A percentile compares a stretch with the other conserved stretches of the same genome.
phyloP scores from a whole-genome alignment of 768 basidiomycete species.

The Boletus rex-veris region DNA sequence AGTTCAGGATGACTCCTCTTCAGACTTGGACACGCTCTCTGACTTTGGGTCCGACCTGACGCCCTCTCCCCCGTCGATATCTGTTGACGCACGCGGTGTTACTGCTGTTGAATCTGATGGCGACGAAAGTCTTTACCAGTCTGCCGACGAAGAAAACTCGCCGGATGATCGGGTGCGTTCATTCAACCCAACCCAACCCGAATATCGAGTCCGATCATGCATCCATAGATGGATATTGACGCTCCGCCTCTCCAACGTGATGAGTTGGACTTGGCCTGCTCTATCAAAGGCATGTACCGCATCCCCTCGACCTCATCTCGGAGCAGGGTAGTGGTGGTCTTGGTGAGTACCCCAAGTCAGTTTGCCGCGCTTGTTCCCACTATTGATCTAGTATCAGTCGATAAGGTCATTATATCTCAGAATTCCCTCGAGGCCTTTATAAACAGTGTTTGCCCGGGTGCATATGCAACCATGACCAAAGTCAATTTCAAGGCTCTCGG shows the following conservation, averaged over 20 bases:
- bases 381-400: slow-evolving; percentile 36
- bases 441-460: slow-evolving; percentile 45
- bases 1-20: too few species aligned
- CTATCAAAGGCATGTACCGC: slow-evolving; percentile 47
- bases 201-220: not conserved
- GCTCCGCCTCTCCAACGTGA: slow-evolving; percentile 1
- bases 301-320: slow-evolving; percentile 52
- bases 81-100: not conserved
- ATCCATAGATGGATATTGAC: slow-evolving; percentile 20
- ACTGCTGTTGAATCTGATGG: not conserved
- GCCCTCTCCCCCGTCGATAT: not conserved
- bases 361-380: not conserved
- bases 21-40: too few species aligned
- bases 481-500: slow-evolving; percentile 46
- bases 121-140: slow-evolving; percentile 16
- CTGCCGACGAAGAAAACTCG: slow-evolving; percentile 6
- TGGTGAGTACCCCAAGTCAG: slow-evolving; percentile 31
- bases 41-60: too few species aligned
- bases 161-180: slow-evolving; percentile 10
- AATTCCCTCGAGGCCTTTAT: slow-evolving; percentile 40
- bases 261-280: slow-evolving; percentile 22
- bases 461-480: slow-evolving; percentile 48
- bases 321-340: slow-evolving; percentile 51
- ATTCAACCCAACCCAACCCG: not conserved
- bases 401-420: slow-evolving; percentile 55